A percentile compares a stretch with the other conserved stretches of the same genome.
These are phyloP conservation scores for Alternaria hordeiaustralica DNA, from an alignment of 2,329 filamentous ascomycete genomes.

Conservation along the genomic window DNA sequence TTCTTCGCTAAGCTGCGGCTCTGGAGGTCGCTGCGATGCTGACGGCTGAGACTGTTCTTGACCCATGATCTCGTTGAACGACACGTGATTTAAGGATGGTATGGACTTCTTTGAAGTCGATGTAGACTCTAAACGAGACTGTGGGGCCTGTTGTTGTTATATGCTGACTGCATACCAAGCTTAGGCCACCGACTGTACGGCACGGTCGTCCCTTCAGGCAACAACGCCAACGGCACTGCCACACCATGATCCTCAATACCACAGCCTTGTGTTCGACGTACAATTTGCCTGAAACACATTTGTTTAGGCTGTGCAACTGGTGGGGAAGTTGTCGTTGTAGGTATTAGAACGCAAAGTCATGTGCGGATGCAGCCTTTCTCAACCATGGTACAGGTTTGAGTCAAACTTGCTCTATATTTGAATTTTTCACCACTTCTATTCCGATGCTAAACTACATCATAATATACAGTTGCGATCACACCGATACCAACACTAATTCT, in stretches of 20 bases:
- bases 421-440: background rate
- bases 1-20: slow-evolving; percentile 31
- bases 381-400: background rate
- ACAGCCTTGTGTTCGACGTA: background rate
- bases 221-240: background rate
- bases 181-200: background rate
- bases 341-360: background rate
- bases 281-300: background rate
- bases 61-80: slow-evolving; percentile 18
- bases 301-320: background rate
- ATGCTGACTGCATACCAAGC: background rate
- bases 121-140: background rate
- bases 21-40: slow-evolving; percentile 17
- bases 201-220: background rate
- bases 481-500: background rate
- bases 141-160: background rate
- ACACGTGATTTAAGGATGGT: background rate
- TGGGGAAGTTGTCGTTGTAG: background rate
- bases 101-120: background rate
- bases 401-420: background rate
- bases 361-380: background rate
- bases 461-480: background rate
- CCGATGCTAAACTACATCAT: background rate
- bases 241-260: background rate
- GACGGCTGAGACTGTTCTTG: slow-evolving; percentile 30